Evolutionary conservation across 495 filamentous ascomycete genomes (phyloP), one percentile per base, ranked within the genome.

Genomic region (Wilcoxina mikolae): DNA sequence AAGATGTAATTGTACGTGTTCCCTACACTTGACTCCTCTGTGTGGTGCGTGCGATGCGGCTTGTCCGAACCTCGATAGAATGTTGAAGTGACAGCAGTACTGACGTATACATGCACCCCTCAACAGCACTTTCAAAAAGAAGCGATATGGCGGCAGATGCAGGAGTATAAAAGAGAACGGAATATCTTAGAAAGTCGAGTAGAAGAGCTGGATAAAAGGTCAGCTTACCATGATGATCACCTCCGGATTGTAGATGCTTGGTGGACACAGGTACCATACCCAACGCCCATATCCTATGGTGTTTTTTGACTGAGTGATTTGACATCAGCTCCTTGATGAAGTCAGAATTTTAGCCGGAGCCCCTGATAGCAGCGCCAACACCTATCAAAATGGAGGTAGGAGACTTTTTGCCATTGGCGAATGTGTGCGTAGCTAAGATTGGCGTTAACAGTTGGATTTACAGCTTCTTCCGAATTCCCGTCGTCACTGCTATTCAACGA

Each of bases 81-180:
- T 46, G 22, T 46, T 46, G 23, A 46, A 24, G 11, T 12, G n/a
- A 18, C n/a, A 24, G 22, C 11, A 46, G 43, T 26, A 50, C 27
- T 50, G 47, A 50, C 47, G 23, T 50, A 27, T 17, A 28, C 24
- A 18, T 29, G 10, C 15, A 18, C 11, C 27, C 22, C 29, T 27
- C n/a, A 52, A 52, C 41, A 98, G 91, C 79, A 82, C 60, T 95
- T 86, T 65, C 87, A 94, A 72, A 98, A 98, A 69, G 91, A 95
- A 75, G 91, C 91, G 55, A 95, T 98, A 65, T 81, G 84, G 66
- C 85, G 91, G 26, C 90, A 95, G 65, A 95, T 98, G 90, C 81
- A 84, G 61, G 93, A 96, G 68, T 95, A 88, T 67, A 95, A 94
- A 69, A 78, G 93, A 45, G 87, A 95, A 64, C 86, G 84, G 67